Conservation (phyloP, 1,139 yeast species). For the Eremothecium sinecaudum region DNA sequence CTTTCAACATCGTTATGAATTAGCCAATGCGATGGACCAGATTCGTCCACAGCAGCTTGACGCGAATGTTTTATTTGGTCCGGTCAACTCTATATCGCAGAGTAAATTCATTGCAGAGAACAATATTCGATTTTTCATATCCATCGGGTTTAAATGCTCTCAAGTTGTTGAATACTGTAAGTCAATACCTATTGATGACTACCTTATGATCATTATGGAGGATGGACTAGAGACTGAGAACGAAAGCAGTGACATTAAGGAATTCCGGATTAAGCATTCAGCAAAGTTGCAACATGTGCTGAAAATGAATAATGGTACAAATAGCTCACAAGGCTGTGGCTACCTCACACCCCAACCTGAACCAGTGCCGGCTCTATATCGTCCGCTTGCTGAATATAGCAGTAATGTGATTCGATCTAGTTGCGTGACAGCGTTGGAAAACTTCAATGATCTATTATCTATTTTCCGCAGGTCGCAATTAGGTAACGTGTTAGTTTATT, state of each 20-base stretch:
- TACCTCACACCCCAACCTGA: slow-evolving; percentile 2
- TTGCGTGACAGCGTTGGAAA: slow-evolving; percentile 18
- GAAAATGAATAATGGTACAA: slow-evolving; percentile 6
- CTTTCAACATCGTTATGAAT: slow-evolving; percentile 22
- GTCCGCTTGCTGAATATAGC: slow-evolving; percentile 10
- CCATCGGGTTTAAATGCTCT: slow-evolving; percentile 21
- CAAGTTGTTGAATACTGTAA: slow-evolving; percentile 20
- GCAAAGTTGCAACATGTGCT: slow-evolving; percentile 5
- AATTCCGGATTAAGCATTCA: slow-evolving; percentile 5
- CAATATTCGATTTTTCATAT: slow-evolving; percentile 21
- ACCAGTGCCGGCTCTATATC: slow-evolving; percentile 9
- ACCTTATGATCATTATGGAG: slow-evolving; percentile 22
- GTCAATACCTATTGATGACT: slow-evolving; percentile 19
- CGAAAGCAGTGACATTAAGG: slow-evolving; percentile 2
- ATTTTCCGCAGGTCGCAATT: slow-evolving; percentile 16
- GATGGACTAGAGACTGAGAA: slow-evolving; percentile 7
- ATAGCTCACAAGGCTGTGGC: slow-evolving; percentile 10
- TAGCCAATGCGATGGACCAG: slow-evolving; percentile 23
- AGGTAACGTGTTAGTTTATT: slow-evolving; percentile 23
- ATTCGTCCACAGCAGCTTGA: slow-evolving; percentile 29
- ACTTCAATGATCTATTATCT: slow-evolving; percentile 26
- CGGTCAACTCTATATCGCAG: slow-evolving; percentile 31
- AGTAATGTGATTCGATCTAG: slow-evolving; percentile 18
- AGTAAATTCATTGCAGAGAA: slow-evolving; percentile 18
- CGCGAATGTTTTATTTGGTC: slow-evolving; percentile 31